Conservation (phyloP, 176 grass and related monocot genomes). For the Elaeis guineensis region DNA sequence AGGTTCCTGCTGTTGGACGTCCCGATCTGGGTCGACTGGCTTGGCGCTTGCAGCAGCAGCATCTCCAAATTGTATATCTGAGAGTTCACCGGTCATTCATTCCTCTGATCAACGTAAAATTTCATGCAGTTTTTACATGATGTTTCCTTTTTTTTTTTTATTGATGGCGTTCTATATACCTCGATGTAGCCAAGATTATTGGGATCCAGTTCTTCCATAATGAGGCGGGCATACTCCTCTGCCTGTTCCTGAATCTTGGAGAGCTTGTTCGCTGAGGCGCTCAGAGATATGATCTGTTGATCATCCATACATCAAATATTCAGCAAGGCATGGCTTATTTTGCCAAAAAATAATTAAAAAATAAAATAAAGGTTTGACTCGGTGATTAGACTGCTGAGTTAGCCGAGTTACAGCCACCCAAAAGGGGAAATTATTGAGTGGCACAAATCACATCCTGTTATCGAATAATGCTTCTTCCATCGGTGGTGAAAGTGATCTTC, state of each 20-base stretch:
- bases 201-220: conserved; percentile 98
- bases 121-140: no score
- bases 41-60: conserved; percentile 12
- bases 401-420: no score
- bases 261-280: conserved; percentile 75
- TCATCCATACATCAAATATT: no score
- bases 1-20: conserved; percentile 78
- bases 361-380: no score
- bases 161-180: conserved; percentile 11
- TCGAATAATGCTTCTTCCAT: no score
- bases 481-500: no score
- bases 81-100: not conserved
- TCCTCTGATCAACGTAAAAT: no score
- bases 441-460: no score
- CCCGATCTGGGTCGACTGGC: conserved; percentile 40
- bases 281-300: conserved; percentile 68
- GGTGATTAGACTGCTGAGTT: no score
- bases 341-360: no score
- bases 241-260: conserved; percentile 61
- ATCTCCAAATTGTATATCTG: conserved; percentile 23
- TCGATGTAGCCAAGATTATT: conserved; percentile 78
- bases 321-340: no score
- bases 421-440: no score
- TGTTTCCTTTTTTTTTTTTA: not conserved
- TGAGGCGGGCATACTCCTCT: conserved; percentile 79